phyloP scores from a whole-genome alignment of 306 rosid genomes.

The Lablab purpureus region DNA sequence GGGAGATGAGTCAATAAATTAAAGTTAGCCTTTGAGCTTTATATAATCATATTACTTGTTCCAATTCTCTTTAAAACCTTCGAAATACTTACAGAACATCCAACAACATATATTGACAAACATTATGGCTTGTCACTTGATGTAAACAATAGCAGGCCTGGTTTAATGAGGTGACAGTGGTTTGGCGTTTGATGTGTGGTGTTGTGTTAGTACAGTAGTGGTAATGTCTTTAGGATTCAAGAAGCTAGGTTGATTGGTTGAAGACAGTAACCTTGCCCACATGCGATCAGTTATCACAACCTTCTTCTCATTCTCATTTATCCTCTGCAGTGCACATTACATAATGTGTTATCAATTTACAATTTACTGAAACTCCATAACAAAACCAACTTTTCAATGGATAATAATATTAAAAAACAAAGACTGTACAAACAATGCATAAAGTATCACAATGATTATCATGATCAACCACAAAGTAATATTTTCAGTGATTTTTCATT shows the following conservation, averaged over 20 bases:
- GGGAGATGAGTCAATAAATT: no score
- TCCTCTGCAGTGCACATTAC: slow-evolving; percentile 50
- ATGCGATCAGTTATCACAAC: slow-evolving; percentile 75
- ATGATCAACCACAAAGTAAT: background rate
- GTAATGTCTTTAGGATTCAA: slow-evolving; percentile 44
- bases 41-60: background rate
- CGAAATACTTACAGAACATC: background rate
- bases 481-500: no score
- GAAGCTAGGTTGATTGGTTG: slow-evolving; percentile 75
- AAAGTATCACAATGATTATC: background rate
- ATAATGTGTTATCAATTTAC: background rate
- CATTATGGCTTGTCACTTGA: background rate
- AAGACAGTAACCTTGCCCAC: slow-evolving; percentile 81
- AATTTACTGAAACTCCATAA: background rate
- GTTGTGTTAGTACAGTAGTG: background rate
- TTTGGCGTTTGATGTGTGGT: slow-evolving; percentile 11
- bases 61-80: background rate
- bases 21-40: no score
- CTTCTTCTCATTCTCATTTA: slow-evolving; percentile 57
- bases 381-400: background rate
- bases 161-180: background rate
- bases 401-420: background rate
- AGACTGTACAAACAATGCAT: background rate
- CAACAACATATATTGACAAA: background rate
- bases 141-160: background rate